phyloP scores from a whole-genome alignment of 1,284 basidiomycete species.

The Apiotrichum sp. region DNA sequence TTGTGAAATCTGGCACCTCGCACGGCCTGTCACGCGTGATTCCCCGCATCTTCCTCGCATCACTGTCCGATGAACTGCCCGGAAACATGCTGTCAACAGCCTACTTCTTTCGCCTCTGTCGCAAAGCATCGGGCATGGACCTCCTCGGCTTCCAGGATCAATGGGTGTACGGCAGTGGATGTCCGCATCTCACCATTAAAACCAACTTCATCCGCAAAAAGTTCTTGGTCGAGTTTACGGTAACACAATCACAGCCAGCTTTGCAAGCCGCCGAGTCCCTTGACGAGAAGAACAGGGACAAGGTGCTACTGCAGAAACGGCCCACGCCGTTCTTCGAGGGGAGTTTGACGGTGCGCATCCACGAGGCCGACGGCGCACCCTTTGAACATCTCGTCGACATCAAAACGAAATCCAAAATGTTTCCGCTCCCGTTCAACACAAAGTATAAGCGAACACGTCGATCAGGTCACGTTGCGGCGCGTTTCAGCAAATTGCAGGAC shows the following conservation, averaged over 20 bases:
- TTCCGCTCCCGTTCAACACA: constrained; percentile 98
- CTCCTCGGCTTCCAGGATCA: constrained; percentile 87
- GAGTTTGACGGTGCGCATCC: constrained; percentile 96
- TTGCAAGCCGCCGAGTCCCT: constrained; percentile 25
- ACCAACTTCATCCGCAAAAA: constrained; percentile 96
- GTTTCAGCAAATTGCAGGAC: constrained; percentile 71
- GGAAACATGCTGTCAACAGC: constrained; percentile 84
- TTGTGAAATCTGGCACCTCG: constrained; percentile 92
- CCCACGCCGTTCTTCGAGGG: constrained; percentile 82
- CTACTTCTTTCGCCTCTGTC: constrained; percentile 82
- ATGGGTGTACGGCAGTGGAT: constrained; percentile 98
- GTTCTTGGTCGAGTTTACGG: constrained; percentile 93
- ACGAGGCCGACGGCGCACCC: constrained; percentile 97
- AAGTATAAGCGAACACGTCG: constrained; percentile 96
- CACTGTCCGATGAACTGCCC: constrained; percentile 82
- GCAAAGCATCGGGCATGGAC: constrained; percentile 89
- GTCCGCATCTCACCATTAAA: constrained; percentile 81
- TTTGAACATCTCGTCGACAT: constrained; percentile 98
- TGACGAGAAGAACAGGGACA: constrained; percentile 19
- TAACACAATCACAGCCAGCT: constrained; percentile 81
- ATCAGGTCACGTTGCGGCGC: constrained; percentile 63
- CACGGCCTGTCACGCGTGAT: constrained; percentile 90
- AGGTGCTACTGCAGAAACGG: constrained; percentile 60
- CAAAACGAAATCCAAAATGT: constrained; percentile 75
- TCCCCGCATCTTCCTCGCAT: constrained; percentile 89